phyloP scores from a whole-genome alignment of 345 rosid genomes.

The Excoecaria agallocha region DNA sequence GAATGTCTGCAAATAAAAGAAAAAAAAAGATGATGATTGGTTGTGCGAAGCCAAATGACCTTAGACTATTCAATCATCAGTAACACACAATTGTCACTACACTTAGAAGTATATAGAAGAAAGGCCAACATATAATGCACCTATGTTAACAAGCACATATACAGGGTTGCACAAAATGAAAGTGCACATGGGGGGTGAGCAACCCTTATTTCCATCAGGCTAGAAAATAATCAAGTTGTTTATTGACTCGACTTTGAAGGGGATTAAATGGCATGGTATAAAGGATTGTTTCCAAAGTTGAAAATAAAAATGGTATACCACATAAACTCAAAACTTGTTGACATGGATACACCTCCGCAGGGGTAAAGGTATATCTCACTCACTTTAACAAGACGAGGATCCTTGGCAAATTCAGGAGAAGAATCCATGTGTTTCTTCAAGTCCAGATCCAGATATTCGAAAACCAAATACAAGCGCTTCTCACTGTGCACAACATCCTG shows the following conservation, averaged over 20 bases:
- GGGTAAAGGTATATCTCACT: conserved; percentile 30
- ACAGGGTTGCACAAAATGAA: not conserved
- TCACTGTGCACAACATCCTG: conserved; percentile 99
- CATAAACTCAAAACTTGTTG: not conserved
- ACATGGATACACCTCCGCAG: conserved; percentile 3
- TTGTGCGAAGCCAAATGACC: too few species aligned
- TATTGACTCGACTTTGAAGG: not conserved
- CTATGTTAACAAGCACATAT: not conserved
- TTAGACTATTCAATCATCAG: conserved; percentile 1
- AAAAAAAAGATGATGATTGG: not conserved
- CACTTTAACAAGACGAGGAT: conserved; percentile 75
- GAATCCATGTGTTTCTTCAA: conserved; percentile 98
- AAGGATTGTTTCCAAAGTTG: not conserved
- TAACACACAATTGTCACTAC: conserved; percentile 9
- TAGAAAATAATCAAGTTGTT: not conserved
- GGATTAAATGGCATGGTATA: not conserved
- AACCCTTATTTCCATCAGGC: not conserved
- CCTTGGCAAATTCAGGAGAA: conserved; percentile 77
- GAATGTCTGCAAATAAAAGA: conserved; percentile 57
- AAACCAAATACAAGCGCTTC: conserved; percentile 86
- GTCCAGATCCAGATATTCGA: conserved; percentile 95
- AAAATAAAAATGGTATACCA: not conserved
- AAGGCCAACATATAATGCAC: not conserved
- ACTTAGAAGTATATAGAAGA: not conserved
- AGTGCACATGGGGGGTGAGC: too few species aligned